Percentiles rank a stretch among this genome's conserved stretches.
Conservation (phyloP, 2,329 filamentous ascomycete species). For the Verticillium klebahnii region DNA sequence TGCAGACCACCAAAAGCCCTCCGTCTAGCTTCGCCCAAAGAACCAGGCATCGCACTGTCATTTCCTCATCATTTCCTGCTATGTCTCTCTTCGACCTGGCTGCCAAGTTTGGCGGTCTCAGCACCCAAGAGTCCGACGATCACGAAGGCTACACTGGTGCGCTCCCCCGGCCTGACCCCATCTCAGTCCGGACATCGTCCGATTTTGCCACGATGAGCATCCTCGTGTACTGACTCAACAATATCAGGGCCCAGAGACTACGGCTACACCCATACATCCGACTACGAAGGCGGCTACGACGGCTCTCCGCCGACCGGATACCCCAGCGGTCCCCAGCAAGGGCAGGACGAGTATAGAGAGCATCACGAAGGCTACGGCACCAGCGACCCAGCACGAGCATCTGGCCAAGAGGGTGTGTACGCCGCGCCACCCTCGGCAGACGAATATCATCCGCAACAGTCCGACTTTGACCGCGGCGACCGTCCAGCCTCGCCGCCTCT, state of each 20-base stretch:
- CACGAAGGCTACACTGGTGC: constrained; percentile 10
- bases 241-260: constrained; percentile 7
- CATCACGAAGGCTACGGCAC: constrained; percentile 8
- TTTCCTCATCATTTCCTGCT: neutral
- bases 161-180: neutral
- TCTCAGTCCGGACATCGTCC: neutral
- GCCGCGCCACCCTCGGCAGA: constrained; percentile 8
- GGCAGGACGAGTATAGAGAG: constrained; percentile 10
- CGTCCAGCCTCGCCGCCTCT: constrained; percentile 33
- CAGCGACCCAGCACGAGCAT: constrained; percentile 6
- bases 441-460: constrained; percentile 1
- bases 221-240: neutral
- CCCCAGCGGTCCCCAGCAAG: constrained; percentile 10
- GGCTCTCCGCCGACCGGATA: constrained; percentile 11
- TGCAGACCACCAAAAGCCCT: neutral
- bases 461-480: constrained; percentile 10
- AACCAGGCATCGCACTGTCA: too few species aligned
- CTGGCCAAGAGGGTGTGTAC: constrained; percentile 8
- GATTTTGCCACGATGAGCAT: neutral
- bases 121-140: constrained; percentile 25
- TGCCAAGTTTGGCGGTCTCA: constrained; percentile 34
- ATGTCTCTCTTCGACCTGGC: constrained; percentile 30
- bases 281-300: constrained; percentile 6
- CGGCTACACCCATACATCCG: constrained; percentile 9
- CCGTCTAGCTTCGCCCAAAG: neutral